These are phyloP conservation scores for Dinochytrium kinnereticum DNA, from an alignment of 371 early-diverging fungal genomes.

Conservation along the genomic window DNA sequence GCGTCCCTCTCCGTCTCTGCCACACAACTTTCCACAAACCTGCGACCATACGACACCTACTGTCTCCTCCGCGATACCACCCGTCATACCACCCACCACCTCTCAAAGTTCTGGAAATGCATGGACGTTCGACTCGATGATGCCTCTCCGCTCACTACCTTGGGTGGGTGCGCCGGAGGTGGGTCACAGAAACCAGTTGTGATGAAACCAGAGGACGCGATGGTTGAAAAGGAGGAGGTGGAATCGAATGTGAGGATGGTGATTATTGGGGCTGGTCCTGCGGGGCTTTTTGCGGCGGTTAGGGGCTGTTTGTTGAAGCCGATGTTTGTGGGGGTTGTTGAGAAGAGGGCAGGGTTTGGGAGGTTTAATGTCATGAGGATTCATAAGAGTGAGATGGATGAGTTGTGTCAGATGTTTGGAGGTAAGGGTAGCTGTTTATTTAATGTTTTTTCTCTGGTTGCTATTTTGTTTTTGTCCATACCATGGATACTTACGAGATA, in stretches of 20 bases:
- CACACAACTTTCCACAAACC: background rate
- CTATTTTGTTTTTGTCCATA: background rate
- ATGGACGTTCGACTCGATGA: slow-evolving; percentile 5
- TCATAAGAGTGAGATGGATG: slow-evolving; percentile 14
- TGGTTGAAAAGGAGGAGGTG: background rate
- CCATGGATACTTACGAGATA: background rate
- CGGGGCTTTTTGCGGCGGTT: slow-evolving; percentile 8
- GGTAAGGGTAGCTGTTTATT: too few relatives aligned
- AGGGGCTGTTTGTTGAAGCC: slow-evolving; percentile 4
- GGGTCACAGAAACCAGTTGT: too few relatives aligned
- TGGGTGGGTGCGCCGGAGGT: background rate
- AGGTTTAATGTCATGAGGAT: slow-evolving; percentile 18
- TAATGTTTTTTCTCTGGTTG: background rate
- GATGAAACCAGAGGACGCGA: too few relatives aligned
- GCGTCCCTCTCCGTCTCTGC: background rate
- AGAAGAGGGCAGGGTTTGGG: background rate
- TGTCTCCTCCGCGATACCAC: background rate
- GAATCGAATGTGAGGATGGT: background rate
- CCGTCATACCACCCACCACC: background rate
- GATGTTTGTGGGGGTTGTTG: background rate
- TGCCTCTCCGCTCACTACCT: background rate
- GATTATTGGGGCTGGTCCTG: slow-evolving; percentile 14
- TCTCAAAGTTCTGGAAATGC: background rate
- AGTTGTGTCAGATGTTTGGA: slow-evolving; percentile 12
- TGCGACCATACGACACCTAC: slow-evolving; percentile 5